A percentile compares a stretch with the other conserved stretches of the same genome.
Evolutionary conservation across 2,329 filamentous ascomycete species (phyloP).

Genomic region (Aspergillus intermedius): DNA sequence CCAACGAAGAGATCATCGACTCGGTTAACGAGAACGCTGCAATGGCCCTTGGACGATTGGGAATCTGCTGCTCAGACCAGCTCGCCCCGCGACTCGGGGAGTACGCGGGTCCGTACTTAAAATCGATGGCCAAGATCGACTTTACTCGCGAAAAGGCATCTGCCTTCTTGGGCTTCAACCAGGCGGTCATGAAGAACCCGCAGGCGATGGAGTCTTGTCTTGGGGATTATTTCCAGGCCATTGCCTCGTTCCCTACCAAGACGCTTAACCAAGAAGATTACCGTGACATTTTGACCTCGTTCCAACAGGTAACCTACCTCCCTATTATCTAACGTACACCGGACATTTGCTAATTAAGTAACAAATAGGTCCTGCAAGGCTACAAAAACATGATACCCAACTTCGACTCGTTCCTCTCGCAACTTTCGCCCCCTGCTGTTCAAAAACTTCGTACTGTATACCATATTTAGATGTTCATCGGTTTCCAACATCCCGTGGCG

Average conservation of each 20-base stretch:
- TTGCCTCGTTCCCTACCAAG: constrained; percentile 63
- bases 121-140: constrained; percentile 74
- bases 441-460: constrained; percentile 39
- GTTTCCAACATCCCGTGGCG: constrained; percentile 1
- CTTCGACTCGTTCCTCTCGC: constrained; percentile 41
- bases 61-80: constrained; percentile 67
- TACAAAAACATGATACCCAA: constrained; percentile 44
- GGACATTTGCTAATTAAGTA: too few species aligned
- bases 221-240: constrained; percentile 72
- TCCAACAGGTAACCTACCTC: constrained; percentile 60
- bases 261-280: constrained; percentile 56
- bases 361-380: constrained; percentile 36
- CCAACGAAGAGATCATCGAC: constrained; percentile 75
- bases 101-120: constrained; percentile 77
- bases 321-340: neutral
- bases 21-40: constrained; percentile 91
- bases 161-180: constrained; percentile 83
- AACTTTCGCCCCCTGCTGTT: constrained; percentile 32
- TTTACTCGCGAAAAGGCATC: constrained; percentile 91
- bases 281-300: constrained; percentile 59
- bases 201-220: constrained; percentile 85
- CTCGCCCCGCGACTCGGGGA: constrained; percentile 72
- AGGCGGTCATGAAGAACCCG: constrained; percentile 78
- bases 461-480: constrained; percentile 29
- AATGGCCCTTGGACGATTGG: constrained; percentile 82